A percentile compares a stretch with the other conserved stretches of the same genome.
Evolutionary conservation across 106 monocot genomes (phyloP).

Genomic region (Acorus gramineus): DNA sequence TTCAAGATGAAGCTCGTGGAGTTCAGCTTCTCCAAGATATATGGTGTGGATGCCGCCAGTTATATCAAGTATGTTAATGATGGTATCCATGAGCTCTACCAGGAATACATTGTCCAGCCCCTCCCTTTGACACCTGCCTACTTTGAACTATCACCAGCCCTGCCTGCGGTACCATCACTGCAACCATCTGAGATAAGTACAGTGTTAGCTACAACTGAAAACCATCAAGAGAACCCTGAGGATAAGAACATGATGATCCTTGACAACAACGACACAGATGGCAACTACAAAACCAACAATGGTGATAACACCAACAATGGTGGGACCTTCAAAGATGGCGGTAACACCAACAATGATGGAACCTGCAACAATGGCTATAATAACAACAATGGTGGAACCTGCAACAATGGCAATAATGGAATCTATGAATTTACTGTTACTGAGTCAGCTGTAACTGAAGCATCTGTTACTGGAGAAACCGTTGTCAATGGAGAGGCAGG

Average conservation of each 20-base stretch:
- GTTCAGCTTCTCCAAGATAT: constrained; percentile 81
- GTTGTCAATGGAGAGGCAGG: not conserved
- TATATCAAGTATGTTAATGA: constrained; percentile 69
- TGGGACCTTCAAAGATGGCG: not conserved
- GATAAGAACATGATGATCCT: no score
- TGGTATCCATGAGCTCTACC: constrained; percentile 60
- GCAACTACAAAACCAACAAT: not conserved
- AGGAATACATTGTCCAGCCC: constrained; percentile 54
- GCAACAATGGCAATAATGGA: constrained; percentile 2
- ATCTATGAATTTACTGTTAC: not conserved
- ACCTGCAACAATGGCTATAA: not conserved
- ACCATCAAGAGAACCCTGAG: no score
- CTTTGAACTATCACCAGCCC: constrained; percentile 1
- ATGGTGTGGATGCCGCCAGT: constrained; percentile 63
- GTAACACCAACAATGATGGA: not conserved
- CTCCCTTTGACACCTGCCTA: constrained; percentile 46
- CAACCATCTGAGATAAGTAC: no score
- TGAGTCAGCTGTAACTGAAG: not conserved
- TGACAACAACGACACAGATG: no score
- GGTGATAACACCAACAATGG: not conserved
- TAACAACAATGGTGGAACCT: not conserved
- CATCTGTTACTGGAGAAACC: not conserved
- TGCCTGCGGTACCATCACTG: no score
- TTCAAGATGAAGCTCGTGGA: constrained; percentile 96
- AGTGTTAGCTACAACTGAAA: no score